A percentile compares a stretch with the other conserved stretches of the same genome.
Evolutionary conservation across 2,329 filamentous ascomycete species (phyloP).

Genomic region (Tricladium varicosporioides): DNA sequence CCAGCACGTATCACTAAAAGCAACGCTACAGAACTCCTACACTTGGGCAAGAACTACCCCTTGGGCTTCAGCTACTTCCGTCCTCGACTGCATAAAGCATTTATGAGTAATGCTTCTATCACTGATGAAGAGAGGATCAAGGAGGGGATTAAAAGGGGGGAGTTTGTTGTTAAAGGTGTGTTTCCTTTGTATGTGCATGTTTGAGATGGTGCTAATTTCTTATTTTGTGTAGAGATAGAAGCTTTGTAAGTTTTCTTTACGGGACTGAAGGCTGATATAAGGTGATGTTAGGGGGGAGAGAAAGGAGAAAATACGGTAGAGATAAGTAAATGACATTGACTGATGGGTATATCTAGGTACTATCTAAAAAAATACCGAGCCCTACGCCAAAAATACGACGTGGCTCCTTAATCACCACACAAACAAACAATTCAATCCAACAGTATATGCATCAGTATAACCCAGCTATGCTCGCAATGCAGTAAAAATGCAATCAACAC

Average conservation of each 20-base stretch:
- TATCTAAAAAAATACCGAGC: slow-evolving; percentile 90
- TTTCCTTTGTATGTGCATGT: background rate
- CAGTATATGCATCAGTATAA: background rate
- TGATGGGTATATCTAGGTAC: slow-evolving; percentile 57
- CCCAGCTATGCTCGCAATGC: background rate
- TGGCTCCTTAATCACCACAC: too few relatives aligned
- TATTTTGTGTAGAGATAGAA: slow-evolving; percentile 70
- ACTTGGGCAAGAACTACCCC: slow-evolving; percentile 83
- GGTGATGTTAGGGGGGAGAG: too few relatives aligned
- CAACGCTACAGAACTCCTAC: slow-evolving; percentile 68
- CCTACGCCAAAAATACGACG: slow-evolving; percentile 72
- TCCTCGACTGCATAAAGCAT: slow-evolving; percentile 78
- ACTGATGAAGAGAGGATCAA: slow-evolving; percentile 73
- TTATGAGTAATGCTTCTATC: slow-evolving; percentile 70
- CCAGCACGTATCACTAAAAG: background rate
- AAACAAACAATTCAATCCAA: background rate
- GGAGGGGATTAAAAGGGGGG: slow-evolving; percentile 71
- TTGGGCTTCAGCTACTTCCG: slow-evolving; percentile 81
- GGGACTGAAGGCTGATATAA: too few relatives aligned
- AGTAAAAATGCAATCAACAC: too few relatives aligned
- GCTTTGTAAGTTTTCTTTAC: slow-evolving; percentile 66
- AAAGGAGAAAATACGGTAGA: too few relatives aligned
- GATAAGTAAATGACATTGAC: background rate
- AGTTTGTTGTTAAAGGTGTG: slow-evolving; percentile 88
- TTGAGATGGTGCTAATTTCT: slow-evolving; percentile 8